A percentile compares a stretch with the other conserved stretches of the same genome.
Conservation (phyloP, 73 alveolate species). For the Tetrahymena malaccensis region DNA sequence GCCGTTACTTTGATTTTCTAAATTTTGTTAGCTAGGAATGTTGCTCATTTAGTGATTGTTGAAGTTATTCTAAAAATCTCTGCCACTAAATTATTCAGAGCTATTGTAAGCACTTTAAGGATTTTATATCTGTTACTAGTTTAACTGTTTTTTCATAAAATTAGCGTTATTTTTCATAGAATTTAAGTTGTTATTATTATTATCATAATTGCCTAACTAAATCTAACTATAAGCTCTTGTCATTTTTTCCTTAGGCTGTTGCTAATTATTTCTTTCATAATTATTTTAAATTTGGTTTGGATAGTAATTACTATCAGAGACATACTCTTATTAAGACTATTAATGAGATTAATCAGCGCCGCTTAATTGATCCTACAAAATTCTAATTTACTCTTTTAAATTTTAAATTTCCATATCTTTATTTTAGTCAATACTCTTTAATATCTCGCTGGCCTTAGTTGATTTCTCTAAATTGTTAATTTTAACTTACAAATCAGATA, state of each 20-base stretch:
- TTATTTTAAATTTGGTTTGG: background rate
- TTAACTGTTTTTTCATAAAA: background rate
- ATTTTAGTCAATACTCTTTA: background rate
- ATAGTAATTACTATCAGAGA: background rate
- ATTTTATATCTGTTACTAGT: background rate
- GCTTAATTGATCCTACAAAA: background rate
- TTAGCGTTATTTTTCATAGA: background rate
- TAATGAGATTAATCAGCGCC: background rate
- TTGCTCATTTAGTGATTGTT: background rate
- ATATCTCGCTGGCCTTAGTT: background rate
- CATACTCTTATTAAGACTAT: background rate
- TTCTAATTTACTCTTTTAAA: background rate
- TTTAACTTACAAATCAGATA: background rate
- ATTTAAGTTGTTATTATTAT: background rate
- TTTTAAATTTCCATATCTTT: background rate
- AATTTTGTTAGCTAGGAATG: background rate
- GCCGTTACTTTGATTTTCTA: background rate
- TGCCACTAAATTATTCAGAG: background rate
- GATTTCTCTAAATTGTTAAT: background rate
- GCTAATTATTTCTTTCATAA: background rate
- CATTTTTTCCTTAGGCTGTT: background rate
- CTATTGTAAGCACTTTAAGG: background rate
- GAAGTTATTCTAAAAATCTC: background rate
- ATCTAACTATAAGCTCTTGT: background rate
- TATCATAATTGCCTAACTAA: background rate